Percentiles rank a stretch among this genome's conserved stretches.
Conservation (phyloP, 2,329 filamentous ascomycete genomes). For the Fusarium sp. region DNA sequence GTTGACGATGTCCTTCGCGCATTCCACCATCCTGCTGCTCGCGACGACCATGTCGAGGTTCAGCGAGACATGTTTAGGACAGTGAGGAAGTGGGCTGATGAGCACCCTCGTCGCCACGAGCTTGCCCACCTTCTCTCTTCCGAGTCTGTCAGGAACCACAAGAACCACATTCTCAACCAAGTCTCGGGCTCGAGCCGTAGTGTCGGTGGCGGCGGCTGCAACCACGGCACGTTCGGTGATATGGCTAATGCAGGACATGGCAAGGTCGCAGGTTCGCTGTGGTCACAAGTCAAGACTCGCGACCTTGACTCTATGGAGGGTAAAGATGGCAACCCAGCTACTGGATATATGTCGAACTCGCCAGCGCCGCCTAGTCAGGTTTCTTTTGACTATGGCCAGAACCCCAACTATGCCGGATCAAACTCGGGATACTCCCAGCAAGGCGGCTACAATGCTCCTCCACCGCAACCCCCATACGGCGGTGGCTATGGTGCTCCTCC, state of each 20-base stretch:
- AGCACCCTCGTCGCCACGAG: conserved; percentile 73
- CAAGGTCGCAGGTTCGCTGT: conserved; percentile 69
- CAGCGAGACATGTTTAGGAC: conserved; percentile 91
- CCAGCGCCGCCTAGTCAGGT: conserved; percentile 53
- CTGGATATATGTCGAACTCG: conserved; percentile 55
- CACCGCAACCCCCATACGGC: conserved; percentile 52
- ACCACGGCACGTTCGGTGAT: conserved; percentile 60
- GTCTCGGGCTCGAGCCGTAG: conserved; percentile 35
- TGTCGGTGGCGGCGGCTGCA: conserved; percentile 51
- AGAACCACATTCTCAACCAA: conserved; percentile 75
- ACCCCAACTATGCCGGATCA: conserved; percentile 49
- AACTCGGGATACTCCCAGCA: conserved; percentile 43
- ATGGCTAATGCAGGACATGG: conserved; percentile 64
- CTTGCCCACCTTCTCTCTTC: conserved; percentile 83
- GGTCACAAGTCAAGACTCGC: conserved; percentile 70
- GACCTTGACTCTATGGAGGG: conserved; percentile 69
- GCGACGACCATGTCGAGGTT: conserved; percentile 80
- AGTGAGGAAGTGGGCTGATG: conserved; percentile 83
- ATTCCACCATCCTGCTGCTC: conserved; percentile 91
- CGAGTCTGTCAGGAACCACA: conserved; percentile 83
- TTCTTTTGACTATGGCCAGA: conserved; percentile 59
- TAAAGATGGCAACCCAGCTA: conserved; percentile 55
- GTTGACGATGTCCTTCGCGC: conserved; percentile 82
- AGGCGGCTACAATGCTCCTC: conserved; percentile 46
- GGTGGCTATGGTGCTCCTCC: conserved; percentile 50